Evolutionary conservation across 2,329 filamentous ascomycete genomes (phyloP).

Genomic region (Microdochium trichocladiopsis): DNA sequence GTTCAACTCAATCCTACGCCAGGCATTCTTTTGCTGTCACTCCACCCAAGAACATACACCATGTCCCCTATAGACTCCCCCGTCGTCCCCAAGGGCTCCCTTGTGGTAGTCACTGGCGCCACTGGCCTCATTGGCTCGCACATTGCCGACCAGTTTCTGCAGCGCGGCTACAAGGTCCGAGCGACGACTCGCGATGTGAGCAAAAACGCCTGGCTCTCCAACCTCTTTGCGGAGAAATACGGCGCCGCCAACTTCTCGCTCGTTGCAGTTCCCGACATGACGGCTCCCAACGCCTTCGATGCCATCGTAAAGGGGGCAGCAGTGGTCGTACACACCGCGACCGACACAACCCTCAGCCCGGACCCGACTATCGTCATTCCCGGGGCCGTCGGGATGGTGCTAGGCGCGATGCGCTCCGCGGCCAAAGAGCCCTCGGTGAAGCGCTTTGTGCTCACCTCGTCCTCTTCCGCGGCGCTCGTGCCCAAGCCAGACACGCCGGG

Average conservation of each 20-base stretch:
- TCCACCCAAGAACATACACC: no score
- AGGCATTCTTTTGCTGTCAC: no score
- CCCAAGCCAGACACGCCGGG: conserved; percentile 6
- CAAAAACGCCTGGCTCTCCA: conserved; percentile 10
- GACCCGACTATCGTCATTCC: conserved; percentile 10
- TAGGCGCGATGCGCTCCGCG: conserved; percentile 8
- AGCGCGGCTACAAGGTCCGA: conserved; percentile 32
- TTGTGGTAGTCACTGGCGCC: conserved; percentile 31
- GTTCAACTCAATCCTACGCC: no score
- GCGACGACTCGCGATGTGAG: conserved; percentile 11
- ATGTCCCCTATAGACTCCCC: not conserved
- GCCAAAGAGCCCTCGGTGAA: conserved; percentile 9
- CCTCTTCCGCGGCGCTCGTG: conserved; percentile 6
- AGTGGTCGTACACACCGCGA: conserved; percentile 10
- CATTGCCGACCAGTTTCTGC: conserved; percentile 28
- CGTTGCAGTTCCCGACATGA: conserved; percentile 8
- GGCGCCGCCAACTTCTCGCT: conserved; percentile 11
- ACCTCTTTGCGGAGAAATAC: conserved; percentile 10
- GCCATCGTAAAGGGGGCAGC: conserved; percentile 8
- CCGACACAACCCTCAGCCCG: conserved; percentile 6
- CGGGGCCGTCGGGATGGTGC: conserved; percentile 3
- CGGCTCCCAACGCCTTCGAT: conserved; percentile 7
- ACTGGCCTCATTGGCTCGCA: conserved; percentile 34
- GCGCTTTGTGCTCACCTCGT: conserved; percentile 14
- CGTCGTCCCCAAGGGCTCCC: conserved; percentile 15